Base-by-base conservation (phyloP, 305 asterid genomes). In the Fraxinus dipetala region DNA sequence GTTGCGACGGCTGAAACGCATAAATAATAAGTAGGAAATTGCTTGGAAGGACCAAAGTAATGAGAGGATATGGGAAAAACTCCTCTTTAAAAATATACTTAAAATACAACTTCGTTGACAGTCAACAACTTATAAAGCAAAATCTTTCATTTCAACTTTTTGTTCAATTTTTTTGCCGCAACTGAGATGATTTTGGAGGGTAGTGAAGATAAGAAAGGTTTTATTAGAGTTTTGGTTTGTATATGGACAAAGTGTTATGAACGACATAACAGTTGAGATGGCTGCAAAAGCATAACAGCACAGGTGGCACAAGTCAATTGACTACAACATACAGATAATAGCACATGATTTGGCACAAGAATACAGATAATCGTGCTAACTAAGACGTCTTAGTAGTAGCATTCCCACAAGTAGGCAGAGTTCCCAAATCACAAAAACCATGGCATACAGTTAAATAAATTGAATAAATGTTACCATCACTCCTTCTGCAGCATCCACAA, bases 401-500 rank as follows among this genome's bases (percentile, higher is more conserved):
- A 59, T 59, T 20, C 14, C 30, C 69, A 59, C 30, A 20, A 59
- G 69, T 59, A 56, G 67, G 69, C 69, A 59, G 30, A 59, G 69
- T 59, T 20, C 69, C 22, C 67, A 56, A 20, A 59, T 7, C 69
- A 59, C 72, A 72, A 73, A 73, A 26, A 11, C 20, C 20, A 67
- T 26, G 74, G 74, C n/a, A 67, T 28, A 67, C 36, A 10, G 38
- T 67, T 31, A 30, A 70, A 16, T 70, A 70, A 70, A 70, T 18
- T 31, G 43, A 70, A 31, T 30, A 31, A 70, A 84, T 85, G 80
- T 83, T 84, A 96, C 99, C 99, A 94, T 90, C 81, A 94, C 98
- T 86, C 99, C 99, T 78, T 94, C 99, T 79, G 93, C 99, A 78
- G 98, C 99, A 89, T 96, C 99, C 78, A 96, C 98, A 84, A 96